phyloP scores from a whole-genome alignment of 129 eudicot genomes.

The Sambucus nigra region DNA sequence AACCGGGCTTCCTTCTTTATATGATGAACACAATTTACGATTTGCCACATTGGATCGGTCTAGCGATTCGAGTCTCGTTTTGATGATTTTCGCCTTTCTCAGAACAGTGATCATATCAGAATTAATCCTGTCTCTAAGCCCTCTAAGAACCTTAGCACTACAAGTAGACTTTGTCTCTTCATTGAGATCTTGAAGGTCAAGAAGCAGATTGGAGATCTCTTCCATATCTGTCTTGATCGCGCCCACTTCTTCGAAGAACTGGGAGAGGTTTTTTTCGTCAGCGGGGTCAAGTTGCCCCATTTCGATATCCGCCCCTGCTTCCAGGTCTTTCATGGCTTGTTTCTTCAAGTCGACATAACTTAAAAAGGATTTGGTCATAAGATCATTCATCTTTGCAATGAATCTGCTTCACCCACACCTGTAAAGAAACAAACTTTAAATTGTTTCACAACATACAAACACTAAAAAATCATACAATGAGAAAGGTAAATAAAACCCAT shows the following conservation, averaged over 20 bases:
- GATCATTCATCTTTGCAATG: constrained; percentile 31
- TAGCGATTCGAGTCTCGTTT: constrained; percentile 25
- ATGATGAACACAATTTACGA: constrained; percentile 10
- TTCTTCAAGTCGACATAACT: constrained; percentile 42
- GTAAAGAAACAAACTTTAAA: neutral
- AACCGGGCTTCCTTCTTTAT: constrained; percentile 23
- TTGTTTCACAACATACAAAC: neutral
- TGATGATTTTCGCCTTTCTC: constrained; percentile 32
- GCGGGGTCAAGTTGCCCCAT: constrained; percentile 27
- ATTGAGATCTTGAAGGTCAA: constrained; percentile 23
- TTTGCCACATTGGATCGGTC: constrained; percentile 27
- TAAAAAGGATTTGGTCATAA: constrained; percentile 37
- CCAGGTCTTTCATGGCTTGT: constrained; percentile 33
- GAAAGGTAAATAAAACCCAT: neutral
- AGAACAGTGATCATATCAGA: constrained; percentile 30
- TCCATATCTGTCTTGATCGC: constrained; percentile 23
- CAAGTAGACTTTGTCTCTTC: constrained; percentile 25
- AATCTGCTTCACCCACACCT: constrained; percentile 5
- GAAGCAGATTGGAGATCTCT: constrained; percentile 29
- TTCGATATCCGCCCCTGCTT: constrained; percentile 27
- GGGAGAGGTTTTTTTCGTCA: constrained; percentile 24
- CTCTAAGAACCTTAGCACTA: constrained; percentile 25
- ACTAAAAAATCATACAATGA: neutral
- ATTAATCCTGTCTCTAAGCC: constrained; percentile 31
- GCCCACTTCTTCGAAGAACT: constrained; percentile 29